These are phyloP conservation scores for Colletotrichum nymphaeae DNA, from an alignment of 2,329 filamentous ascomycete species.

Conservation along the genomic window DNA sequence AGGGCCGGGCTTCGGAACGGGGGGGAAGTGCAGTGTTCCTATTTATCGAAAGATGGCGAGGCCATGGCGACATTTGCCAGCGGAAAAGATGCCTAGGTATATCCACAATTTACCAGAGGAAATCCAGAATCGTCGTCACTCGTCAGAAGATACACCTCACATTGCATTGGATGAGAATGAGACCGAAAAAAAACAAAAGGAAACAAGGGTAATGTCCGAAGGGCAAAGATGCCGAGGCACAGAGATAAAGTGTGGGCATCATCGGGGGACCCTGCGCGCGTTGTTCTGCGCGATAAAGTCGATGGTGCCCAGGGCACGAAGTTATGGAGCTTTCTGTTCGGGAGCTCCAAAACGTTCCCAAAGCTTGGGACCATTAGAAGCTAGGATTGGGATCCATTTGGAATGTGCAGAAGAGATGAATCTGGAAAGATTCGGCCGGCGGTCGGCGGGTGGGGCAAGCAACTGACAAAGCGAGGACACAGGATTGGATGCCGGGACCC, in stretches of 20 bases:
- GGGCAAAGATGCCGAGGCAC: conserved; percentile 29
- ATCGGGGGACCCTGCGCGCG: not conserved
- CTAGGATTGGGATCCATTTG: no score
- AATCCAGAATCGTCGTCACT: conserved; percentile 9
- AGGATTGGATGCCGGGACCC: conserved; percentile 25
- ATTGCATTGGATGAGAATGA: not conserved
- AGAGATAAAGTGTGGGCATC: conserved; percentile 6
- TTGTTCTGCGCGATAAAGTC: not conserved
- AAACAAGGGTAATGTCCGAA: conserved; percentile 27
- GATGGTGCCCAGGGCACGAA: no score
- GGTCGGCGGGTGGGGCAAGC: conserved; percentile 5
- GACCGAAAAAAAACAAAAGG: not conserved
- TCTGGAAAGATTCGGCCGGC: not conserved
- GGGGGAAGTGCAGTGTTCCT: conserved; percentile 1
- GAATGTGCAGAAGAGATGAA: not conserved
- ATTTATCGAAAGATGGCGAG: conserved; percentile 26
- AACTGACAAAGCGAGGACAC: conserved; percentile 27
- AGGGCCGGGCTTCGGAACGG: conserved; percentile 1
- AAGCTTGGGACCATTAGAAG: not conserved
- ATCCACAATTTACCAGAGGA: conserved; percentile 22
- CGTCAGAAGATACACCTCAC: not conserved
- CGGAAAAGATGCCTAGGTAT: not conserved
- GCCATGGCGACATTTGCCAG: not conserved
- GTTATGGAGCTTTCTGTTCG: no score
- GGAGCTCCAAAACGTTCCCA: no score